Conservation (phyloP, 768 basidiomycete species). For the Termitomyces sp. region DNA sequence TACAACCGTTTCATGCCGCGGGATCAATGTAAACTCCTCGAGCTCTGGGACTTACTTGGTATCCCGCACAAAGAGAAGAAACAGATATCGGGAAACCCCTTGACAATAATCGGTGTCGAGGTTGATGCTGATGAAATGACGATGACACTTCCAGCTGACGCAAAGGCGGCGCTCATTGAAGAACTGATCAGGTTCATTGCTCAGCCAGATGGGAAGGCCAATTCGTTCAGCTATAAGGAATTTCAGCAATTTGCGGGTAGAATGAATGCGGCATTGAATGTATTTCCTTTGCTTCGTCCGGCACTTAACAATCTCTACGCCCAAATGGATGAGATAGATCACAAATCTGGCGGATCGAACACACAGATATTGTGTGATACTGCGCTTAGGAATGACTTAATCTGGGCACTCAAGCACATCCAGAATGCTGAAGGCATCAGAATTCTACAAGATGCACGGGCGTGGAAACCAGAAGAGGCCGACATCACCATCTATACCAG, state of each 20-base stretch:
- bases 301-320: background rate
- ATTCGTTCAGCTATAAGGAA: background rate
- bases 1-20: background rate
- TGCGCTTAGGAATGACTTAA: background rate
- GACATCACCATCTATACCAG: background rate
- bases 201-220: background rate
- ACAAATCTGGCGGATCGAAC: background rate
- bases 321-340: background rate
- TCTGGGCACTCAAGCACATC: background rate
- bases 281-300: constrained; percentile 5
- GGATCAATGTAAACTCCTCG: background rate
- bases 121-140: constrained; percentile 1
- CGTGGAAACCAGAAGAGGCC: background rate
- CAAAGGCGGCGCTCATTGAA: background rate
- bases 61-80: constrained; percentile 7
- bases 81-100: background rate
- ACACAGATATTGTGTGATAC: background rate
- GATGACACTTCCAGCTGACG: background rate
- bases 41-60: constrained; percentile 1
- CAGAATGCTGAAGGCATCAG: background rate
- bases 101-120: constrained; percentile 1
- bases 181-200: background rate
- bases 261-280: constrained; percentile 2
- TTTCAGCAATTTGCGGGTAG: background rate
- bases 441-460: background rate